Conservation (phyloP, 805 yeast species). For the Ogataea neopini region DNA sequence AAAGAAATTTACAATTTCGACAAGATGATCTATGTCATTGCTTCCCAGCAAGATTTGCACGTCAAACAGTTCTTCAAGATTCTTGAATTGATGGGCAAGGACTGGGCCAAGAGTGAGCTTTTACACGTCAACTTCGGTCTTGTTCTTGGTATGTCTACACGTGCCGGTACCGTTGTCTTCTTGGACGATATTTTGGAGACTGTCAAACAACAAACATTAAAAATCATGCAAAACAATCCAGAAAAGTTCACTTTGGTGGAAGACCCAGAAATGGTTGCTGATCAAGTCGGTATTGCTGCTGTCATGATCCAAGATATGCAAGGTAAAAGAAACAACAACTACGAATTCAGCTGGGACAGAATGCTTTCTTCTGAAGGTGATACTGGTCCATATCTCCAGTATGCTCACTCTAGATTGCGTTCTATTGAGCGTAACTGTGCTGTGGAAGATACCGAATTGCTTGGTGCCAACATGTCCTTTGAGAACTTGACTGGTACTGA, state of each 20-base stretch:
- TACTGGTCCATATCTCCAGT: slow-evolving; percentile 98
- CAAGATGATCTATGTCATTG: slow-evolving; percentile 95
- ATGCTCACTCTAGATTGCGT: slow-evolving; percentile 95
- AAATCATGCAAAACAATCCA: slow-evolving; percentile 91
- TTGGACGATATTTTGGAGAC: slow-evolving; percentile 90
- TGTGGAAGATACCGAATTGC: slow-evolving; percentile 38
- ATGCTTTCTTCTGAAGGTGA: slow-evolving; percentile 99
- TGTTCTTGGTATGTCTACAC: slow-evolving; percentile 98
- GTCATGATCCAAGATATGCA: slow-evolving; percentile 99
- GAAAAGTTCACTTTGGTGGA: slow-evolving; percentile 89
- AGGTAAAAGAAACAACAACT: slow-evolving; percentile 93
- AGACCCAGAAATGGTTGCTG: slow-evolving; percentile 93
- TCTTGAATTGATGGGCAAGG: slow-evolving; percentile 83
- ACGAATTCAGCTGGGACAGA: slow-evolving; percentile 96
- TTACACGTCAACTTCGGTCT: slow-evolving; percentile 93
- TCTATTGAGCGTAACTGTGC: slow-evolving; percentile 87
- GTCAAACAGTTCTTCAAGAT: slow-evolving; percentile 92
- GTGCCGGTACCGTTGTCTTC: slow-evolving; percentile 98
- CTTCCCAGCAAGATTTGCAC: slow-evolving; percentile 95
- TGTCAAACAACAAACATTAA: slow-evolving; percentile 92
- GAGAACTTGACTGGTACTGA: slow-evolving; percentile 34
- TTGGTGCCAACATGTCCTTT: slow-evolving; percentile 32
- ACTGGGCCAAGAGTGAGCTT: slow-evolving; percentile 71
- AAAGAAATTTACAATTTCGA: slow-evolving; percentile 81
- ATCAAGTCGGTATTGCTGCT: slow-evolving; percentile 93